Evolutionary conservation across 352 stramenopile genomes (phyloP).

Genomic region (Globisporangium splendens): DNA sequence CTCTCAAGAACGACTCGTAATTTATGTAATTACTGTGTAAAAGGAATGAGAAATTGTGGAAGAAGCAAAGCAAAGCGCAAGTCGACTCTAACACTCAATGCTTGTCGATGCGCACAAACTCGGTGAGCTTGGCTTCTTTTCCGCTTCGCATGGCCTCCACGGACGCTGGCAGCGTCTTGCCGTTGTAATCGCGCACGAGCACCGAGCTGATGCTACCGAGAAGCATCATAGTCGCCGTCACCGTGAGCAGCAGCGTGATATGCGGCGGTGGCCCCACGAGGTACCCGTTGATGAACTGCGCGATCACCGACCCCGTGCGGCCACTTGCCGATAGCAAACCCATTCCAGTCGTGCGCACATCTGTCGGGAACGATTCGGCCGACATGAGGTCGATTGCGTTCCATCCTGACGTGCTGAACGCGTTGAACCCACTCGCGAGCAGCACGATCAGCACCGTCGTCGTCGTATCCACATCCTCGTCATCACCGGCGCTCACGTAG

Average conservation of each 20-base stretch:
- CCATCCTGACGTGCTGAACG: conserved; percentile 88
- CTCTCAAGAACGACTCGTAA: no score
- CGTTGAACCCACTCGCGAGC: conserved; percentile 88
- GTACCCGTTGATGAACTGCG: conserved; percentile 90
- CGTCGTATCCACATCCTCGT: conserved; percentile 12
- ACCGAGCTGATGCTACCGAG: conserved; percentile 61
- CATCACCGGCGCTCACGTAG: conserved; percentile 38
- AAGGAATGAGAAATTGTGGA: no score
- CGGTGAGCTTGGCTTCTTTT: conserved; percentile 7
- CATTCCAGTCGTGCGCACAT: conserved; percentile 89
- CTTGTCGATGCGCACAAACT: conserved; percentile 9
- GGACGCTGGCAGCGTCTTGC: conserved; percentile 48
- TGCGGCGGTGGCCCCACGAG: conserved; percentile 74
- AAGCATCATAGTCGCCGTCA: conserved; percentile 82
- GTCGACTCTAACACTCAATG: neutral
- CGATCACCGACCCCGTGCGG: conserved; percentile 82
- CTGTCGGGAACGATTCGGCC: conserved; percentile 88
- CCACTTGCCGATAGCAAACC: conserved; percentile 80
- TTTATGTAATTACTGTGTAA: no score
- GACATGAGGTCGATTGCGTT: conserved; percentile 91
- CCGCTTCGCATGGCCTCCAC: conserved; percentile 46
- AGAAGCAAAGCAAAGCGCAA: no score
- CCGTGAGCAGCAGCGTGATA: conserved; percentile 64
- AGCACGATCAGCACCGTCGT: conserved; percentile 62
- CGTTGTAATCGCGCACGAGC: conserved; percentile 54